phyloP scores from a whole-genome alignment of 306 rosid species.

The Crotalaria pallida region DNA sequence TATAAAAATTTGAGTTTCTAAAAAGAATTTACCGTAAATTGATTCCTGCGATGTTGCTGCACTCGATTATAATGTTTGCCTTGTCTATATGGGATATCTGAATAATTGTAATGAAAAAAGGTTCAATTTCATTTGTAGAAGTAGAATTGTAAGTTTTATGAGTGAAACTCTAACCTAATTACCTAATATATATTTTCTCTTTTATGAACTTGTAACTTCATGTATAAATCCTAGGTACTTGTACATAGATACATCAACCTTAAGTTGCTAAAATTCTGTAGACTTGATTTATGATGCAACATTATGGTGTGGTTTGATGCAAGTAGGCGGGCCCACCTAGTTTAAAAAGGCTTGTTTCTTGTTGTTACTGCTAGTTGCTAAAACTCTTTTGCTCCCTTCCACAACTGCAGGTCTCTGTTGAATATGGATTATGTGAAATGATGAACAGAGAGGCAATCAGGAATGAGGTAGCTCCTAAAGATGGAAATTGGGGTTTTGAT shows the following conservation, averaged over 20 bases:
- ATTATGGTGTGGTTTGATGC: too few relatives aligned
- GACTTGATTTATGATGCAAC: too few relatives aligned
- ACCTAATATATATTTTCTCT: background rate
- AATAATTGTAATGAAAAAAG: background rate
- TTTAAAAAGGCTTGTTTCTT: too few relatives aligned
- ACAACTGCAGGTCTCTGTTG: slow-evolving; percentile 63
- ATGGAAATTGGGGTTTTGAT: slow-evolving; percentile 70
- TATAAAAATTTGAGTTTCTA: background rate
- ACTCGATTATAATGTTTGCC: background rate
- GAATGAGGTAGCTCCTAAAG: slow-evolving; percentile 46
- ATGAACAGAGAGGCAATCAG: slow-evolving; percentile 58
- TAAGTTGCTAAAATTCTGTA: too few relatives aligned
- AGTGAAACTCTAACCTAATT: background rate
- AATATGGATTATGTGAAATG: slow-evolving; percentile 87
- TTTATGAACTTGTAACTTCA: background rate
- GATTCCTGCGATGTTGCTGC: background rate
- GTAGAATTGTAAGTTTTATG: background rate
- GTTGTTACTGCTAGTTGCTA: background rate
- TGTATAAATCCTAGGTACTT: background rate
- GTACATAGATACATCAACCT: too few relatives aligned
- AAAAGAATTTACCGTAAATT: background rate
- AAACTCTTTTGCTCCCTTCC: background rate
- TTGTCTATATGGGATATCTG: background rate
- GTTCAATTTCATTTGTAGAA: background rate
- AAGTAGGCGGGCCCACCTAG: too few relatives aligned